Evolutionary conservation across 139 green algal genomes (phyloP), one percentile per base, ranked within the genome.

Genomic region (Penium margaritaceum): DNA sequence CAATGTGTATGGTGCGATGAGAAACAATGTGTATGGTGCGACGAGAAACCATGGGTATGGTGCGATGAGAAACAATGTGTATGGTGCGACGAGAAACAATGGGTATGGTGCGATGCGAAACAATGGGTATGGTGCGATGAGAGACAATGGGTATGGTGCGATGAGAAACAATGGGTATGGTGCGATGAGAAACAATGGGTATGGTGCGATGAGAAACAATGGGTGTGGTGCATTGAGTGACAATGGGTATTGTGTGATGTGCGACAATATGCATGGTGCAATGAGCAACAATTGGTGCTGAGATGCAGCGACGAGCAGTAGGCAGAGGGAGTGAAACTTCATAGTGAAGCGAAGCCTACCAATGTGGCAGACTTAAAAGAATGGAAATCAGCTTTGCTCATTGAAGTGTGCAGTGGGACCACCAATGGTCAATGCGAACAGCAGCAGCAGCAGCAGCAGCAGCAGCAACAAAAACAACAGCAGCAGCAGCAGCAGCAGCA

Each of bases 81-180:
- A 53, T 24, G 33, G 19, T 37, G 32, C 21, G 17, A 2, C 5
- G 3, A 39, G n/a, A 63, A 39, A 17, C 21, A 66, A n/a, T n/a
- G n/a, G n/a, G n/a, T n/a, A n/a, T n/a, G n/a, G n/a, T n/a, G 5
- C 44, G 24, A 39, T 17, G n/a, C 17, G 24, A 55, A 39, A 53
- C n/a, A 51, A 17, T 53, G n/a, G 21, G 33, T 21, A 33, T 24
- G 32, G 33, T 7, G 58, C 17, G 21, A 33, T 66, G 32, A 46
- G 17, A 3, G 58, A 33, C n/a, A 15, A 63, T 34, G 53, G 24
- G 14, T 35, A 34, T 39, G 27, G 15, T 27, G 30, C 19, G 15
- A 34, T 47, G 1, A 43, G n/a, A n/a, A n/a, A n/a, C n/a, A 14
- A 54, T 53, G 78, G 67, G 67, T 80, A 67, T 30, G 43, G 15